Base-by-base conservation (phyloP, 805 yeast species). In the Wickerhamiella occidentalis region DNA sequence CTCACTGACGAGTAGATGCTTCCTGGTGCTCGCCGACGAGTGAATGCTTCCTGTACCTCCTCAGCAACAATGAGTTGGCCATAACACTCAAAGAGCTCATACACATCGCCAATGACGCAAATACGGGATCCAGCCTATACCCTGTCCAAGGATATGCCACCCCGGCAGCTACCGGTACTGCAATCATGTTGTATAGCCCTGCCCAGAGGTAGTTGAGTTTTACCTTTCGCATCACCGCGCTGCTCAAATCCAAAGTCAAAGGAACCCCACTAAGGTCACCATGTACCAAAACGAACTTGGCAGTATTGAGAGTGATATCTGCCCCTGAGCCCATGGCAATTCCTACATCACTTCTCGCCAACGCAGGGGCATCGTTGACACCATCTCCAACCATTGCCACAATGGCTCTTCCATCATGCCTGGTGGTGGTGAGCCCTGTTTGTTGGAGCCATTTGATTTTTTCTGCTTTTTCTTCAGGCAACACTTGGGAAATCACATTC, bases 81-180 rank as follows among this genome's bases (percentile, higher is more conserved):
- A 92, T 88, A 19, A 90, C 97, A 57, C 94, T 83, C 1, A 86
- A 80, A 1, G 95, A 85, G 55, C 95, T 85, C 58, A 86, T 72
- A 0, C 95, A 95, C 97, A 92, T 92, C 1, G 96, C 83, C 12
- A 80, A 76, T 38, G 92, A 86, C 0, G 97, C 97, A 61, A 85
- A 76, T 62, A 85, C 79, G 2, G 97, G 98, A 47, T 85, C 85
- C 56, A 88, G 67, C 12, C 72, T 58, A 48, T 82, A 75, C 45
- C 85, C 71, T 33, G 83, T 80, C 66, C 81, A 78, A 1, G 94
- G 95, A 45, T 79, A 74, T 49, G 90, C 70, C n/a, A 82, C 75
- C 1, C 96, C 96, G 80, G 94, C 90, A 0, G 97, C 96, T 56
- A 90, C 74, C 2, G 97, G 98, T 30, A 90, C 72, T 81, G 92